These are phyloP conservation scores for Thalassiosira livingstoniorum DNA, from an alignment of 352 stramenopile genomes.

Conservation along the genomic window DNA sequence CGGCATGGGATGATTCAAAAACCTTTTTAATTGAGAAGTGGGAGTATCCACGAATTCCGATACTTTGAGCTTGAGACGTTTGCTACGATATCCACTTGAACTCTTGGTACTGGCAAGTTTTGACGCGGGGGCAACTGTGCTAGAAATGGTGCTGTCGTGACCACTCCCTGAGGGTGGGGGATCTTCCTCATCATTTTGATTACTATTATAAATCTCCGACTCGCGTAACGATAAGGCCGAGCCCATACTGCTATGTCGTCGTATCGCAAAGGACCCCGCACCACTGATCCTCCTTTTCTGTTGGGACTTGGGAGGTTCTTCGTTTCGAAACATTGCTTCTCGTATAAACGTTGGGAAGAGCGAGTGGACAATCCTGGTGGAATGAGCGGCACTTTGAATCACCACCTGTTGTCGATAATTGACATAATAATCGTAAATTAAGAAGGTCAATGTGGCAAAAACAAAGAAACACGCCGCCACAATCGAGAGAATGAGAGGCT, in stretches of 20 bases:
- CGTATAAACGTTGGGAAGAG: constrained; percentile 43
- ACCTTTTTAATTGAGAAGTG: constrained; percentile 30
- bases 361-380: constrained; percentile 40
- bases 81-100: constrained; percentile 9
- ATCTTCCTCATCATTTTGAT: constrained; percentile 28
- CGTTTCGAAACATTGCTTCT: constrained; percentile 40
- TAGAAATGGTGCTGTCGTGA: background rate
- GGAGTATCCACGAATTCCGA: constrained; percentile 44
- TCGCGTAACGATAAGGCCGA: background rate
- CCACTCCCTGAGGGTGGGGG: background rate
- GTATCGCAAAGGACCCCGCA: no score
- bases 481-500: constrained; percentile 10
- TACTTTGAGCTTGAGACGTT: constrained; percentile 24
- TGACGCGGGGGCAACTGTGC: no score
- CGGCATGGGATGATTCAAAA: constrained; percentile 42
- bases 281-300: background rate
- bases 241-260: no score
- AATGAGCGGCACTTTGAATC: constrained; percentile 25
- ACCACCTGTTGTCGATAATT: constrained; percentile 44
- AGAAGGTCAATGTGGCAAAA: constrained; percentile 34
- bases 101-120: no score
- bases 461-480: constrained; percentile 37
- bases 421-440: constrained; percentile 54
- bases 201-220: no score
- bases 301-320: background rate